Base-by-base conservation (phyloP, 1,139 yeast species). In the Pichia sp. region DNA sequence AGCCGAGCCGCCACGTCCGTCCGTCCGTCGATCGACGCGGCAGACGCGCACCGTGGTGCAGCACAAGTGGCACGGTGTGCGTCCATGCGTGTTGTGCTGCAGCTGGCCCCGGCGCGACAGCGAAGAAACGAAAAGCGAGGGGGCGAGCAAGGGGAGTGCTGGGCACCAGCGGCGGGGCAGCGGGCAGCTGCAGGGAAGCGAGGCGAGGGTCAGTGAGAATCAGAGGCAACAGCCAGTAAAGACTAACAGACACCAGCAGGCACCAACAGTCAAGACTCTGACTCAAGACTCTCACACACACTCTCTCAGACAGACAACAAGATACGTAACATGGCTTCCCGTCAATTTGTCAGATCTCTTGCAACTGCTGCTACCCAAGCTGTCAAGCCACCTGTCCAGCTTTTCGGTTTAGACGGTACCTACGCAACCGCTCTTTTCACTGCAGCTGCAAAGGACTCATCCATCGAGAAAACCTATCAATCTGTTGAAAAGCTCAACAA, bases 371-470 rank as follows among this genome's bases (percentile, higher is more conserved):
- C 58, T 36, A 43, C 59, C 38, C 68, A 84, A 46, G 74, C 84
- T 53, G 73, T 75, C 58, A 80, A 79, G 66, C 93, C 95, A 47
- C 97, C 97, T 46, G 83, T 89, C 52, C 96, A 88, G 74, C 77
- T 91, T 64, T 89, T 77, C 60, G 98, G 98, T 52, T 70, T 91
- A 53, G 96, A 89, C 55, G 98, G 97, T 62, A 88, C 97, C 50
- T 91, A 91, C 64, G 98, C 98, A 57, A 76, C 86, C 48, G 96
- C 99, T 38, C 75, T 91, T 56, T 91, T 82, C 77, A 72, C 89
- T 45, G 97, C 98, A 28, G 84, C 97, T 44, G 82, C 81, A 53
- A 84, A 84, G 73, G 79, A 80, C 56, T 76, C 94, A 28, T 71
- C 86, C 21, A 71, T 91, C 53, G 89, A 79, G 49, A 68, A 77